Conservation (phyloP, 2,329 filamentous ascomycete genomes). For the Alternaria brassicicola region DNA sequence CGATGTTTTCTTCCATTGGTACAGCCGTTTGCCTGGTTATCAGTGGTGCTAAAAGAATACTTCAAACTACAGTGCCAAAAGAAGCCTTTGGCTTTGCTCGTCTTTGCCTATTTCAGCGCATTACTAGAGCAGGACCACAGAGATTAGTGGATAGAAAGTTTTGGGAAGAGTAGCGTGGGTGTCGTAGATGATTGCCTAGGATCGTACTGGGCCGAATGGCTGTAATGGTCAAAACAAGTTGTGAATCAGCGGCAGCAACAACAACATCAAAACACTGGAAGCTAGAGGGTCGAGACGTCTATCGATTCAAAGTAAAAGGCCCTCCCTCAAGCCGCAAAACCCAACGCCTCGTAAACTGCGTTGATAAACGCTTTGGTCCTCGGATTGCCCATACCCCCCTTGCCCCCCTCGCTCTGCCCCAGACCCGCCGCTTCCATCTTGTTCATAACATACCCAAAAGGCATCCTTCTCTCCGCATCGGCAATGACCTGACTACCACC, state of each 20-base stretch:
- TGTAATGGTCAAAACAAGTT: slow-evolving; percentile 18
- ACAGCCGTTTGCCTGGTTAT: slow-evolving; percentile 28
- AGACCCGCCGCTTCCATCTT: slow-evolving; percentile 19
- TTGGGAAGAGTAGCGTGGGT: slow-evolving; percentile 25
- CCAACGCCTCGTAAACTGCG: slow-evolving; percentile 20
- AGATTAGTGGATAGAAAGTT: slow-evolving; percentile 32
- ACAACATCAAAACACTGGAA: background rate
- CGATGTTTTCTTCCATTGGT: background rate
- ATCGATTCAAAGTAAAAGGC: background rate
- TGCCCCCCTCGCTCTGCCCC: background rate
- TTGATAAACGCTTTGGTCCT: slow-evolving; percentile 12
- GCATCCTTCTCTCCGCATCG: slow-evolving; percentile 22
- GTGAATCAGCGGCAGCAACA: background rate
- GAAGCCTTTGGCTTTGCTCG: slow-evolving; percentile 24
- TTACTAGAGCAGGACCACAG: slow-evolving; percentile 13
- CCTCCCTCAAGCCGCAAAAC: background rate
- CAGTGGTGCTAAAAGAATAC: slow-evolving; percentile 14
- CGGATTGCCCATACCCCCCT: slow-evolving; percentile 12
- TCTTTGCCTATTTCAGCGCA: slow-evolving; percentile 29
- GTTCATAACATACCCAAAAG: slow-evolving; percentile 29
- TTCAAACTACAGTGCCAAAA: slow-evolving; percentile 23
- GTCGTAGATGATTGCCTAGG: slow-evolving; percentile 22
- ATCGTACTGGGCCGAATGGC: slow-evolving; percentile 20
- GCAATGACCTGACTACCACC: slow-evolving; percentile 22
- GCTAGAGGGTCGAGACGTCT: background rate